Conservation (phyloP, 352 stramenopile genomes). For the Pythium scleroteichum region DNA sequence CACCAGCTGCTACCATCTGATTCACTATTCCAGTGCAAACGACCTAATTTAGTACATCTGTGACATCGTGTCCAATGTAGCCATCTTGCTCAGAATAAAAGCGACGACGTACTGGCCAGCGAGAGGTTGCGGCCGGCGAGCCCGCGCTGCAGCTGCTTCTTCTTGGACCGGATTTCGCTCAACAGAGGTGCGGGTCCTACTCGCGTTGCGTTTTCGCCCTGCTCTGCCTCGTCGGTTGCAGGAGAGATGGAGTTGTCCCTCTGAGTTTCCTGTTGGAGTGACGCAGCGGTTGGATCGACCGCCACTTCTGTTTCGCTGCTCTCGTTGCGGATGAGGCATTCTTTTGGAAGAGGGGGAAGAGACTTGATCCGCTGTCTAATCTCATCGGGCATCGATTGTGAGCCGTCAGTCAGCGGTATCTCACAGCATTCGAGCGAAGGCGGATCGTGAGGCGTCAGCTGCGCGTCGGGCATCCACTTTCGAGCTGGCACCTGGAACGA, state of each 20-base stretch:
- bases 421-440: conserved; percentile 56
- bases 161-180: conserved; percentile 2
- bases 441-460: conserved; percentile 49
- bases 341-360: conserved; percentile 47
- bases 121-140: conserved; percentile 37
- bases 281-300: neutral
- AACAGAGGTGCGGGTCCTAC: neutral
- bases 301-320: conserved; percentile 1
- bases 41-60: conserved; percentile 1
- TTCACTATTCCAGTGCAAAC: too few relatives aligned
- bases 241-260: neutral
- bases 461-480: conserved; percentile 57
- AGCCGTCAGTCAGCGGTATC: conserved; percentile 60
- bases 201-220: neutral
- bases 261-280: neutral
- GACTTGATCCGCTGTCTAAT: conserved; percentile 52
- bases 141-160: conserved; percentile 39
- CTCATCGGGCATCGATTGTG: conserved; percentile 42
- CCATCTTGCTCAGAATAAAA: conserved; percentile 12
- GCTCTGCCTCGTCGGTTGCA: neutral
- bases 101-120: conserved; percentile 1
- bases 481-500: conserved; percentile 59
- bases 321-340: conserved; percentile 53
- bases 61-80: conserved; percentile 13
- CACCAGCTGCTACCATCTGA: too few relatives aligned